These are phyloP conservation scores for Chlorella vulgaris DNA, from an alignment of 139 green algal species.

Conservation along the genomic window DNA sequence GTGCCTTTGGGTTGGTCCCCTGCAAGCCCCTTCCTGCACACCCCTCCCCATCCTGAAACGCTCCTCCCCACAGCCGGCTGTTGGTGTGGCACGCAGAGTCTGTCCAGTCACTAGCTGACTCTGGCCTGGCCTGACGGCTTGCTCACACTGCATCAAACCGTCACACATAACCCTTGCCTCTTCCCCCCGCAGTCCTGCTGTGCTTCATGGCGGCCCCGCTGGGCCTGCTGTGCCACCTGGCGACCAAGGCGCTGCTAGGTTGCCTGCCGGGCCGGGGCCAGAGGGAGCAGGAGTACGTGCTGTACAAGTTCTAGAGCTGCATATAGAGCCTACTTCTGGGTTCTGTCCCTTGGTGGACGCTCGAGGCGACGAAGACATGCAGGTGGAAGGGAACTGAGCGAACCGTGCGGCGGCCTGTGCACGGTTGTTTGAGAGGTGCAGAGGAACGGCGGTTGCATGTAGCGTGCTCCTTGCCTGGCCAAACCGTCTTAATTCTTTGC, in stretches of 20 bases:
- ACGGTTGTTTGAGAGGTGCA: background rate
- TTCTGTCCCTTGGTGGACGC: too few species aligned
- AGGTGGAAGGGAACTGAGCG: background rate
- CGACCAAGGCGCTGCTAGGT: constrained; percentile 49
- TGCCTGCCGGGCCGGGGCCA: background rate
- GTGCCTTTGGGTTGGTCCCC: too few species aligned
- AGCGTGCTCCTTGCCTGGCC: background rate
- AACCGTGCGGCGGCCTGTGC: background rate
- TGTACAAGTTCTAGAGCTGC: background rate
- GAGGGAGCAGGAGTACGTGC: background rate
- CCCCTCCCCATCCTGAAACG: background rate
- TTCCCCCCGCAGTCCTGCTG: constrained; percentile 59
- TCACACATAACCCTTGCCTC: too few species aligned
- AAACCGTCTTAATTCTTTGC: background rate
- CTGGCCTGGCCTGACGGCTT: too few species aligned
- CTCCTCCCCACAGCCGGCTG: background rate
- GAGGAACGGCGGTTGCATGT: background rate
- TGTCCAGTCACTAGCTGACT: too few species aligned
- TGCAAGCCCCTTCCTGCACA: too few species aligned
- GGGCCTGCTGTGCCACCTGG: constrained; percentile 77
- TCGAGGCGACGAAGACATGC: too few species aligned
- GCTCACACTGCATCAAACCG: too few species aligned
- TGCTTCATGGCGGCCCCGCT: constrained; percentile 93
- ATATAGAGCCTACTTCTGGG: too few species aligned
- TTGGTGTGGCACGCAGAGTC: background rate